These are phyloP conservation scores for Suhomyces coccinellae DNA, from an alignment of 1,139 yeast species.

Conservation along the genomic window DNA sequence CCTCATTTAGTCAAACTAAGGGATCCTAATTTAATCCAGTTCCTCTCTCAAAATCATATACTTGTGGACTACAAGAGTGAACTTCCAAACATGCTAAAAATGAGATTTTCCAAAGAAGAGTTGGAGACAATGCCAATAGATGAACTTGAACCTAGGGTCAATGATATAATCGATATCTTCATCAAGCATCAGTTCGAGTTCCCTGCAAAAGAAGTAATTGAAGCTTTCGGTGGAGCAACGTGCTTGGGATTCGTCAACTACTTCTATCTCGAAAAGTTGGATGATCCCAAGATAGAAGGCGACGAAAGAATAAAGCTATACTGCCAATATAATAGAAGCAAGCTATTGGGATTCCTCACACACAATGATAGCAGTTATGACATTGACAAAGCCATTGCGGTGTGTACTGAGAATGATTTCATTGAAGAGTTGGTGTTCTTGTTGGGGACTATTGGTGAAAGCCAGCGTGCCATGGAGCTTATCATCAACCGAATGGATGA, in stretches of 20 bases:
- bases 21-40: slow-evolving; percentile 56
- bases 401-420: slow-evolving; percentile 55
- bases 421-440: slow-evolving; percentile 77
- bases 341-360: slow-evolving; percentile 51
- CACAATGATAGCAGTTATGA: slow-evolving; percentile 43
- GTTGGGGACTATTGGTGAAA: slow-evolving; percentile 81
- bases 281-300: slow-evolving; percentile 34
- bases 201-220: slow-evolving; percentile 50
- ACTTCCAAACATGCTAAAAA: slow-evolving; percentile 54
- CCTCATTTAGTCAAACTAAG: slow-evolving; percentile 56
- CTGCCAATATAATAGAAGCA: slow-evolving; percentile 56
- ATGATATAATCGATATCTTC: slow-evolving; percentile 53
- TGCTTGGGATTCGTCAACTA: slow-evolving; percentile 57
- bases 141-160: slow-evolving; percentile 39
- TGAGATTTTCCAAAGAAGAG: slow-evolving; percentile 40
- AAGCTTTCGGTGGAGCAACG: slow-evolving; percentile 34
- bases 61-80: slow-evolving; percentile 48
- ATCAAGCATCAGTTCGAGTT: slow-evolving; percentile 69
- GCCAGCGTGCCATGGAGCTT: slow-evolving; percentile 68
- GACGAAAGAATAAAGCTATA: slow-evolving; percentile 65
- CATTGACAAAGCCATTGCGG: slow-evolving; percentile 62
- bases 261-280: slow-evolving; percentile 53
- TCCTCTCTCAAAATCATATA: slow-evolving; percentile 63
- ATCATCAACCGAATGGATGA: slow-evolving; percentile 77
- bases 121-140: slow-evolving; percentile 42